Percentiles rank a stretch among this genome's conserved stretches.
phyloP scores from a whole-genome alignment of 768 basidiomycete genomes.

The Boletus bicolor region DNA sequence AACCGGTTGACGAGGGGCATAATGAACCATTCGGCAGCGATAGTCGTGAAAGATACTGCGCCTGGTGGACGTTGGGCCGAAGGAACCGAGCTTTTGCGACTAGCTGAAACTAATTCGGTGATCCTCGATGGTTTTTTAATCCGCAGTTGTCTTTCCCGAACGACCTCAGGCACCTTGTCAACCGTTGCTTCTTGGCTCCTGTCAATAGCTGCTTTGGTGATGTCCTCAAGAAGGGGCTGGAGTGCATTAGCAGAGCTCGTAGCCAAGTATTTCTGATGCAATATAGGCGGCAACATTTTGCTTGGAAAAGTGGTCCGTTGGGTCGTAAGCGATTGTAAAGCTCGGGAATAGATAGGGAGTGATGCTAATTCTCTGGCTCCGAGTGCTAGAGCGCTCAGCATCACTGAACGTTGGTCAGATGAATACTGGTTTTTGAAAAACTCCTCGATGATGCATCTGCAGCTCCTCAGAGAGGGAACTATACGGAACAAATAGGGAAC shows the following conservation, averaged over 20 bases:
- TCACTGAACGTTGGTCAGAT: slow-evolving; percentile 75
- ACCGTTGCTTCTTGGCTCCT: slow-evolving; percentile 52
- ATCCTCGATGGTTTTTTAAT: slow-evolving; percentile 51
- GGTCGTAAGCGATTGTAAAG: slow-evolving; percentile 30
- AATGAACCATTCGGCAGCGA: slow-evolving; percentile 88
- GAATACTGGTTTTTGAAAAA: slow-evolving; percentile 96
- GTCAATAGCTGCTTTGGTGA: slow-evolving; percentile 62
- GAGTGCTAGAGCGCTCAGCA: slow-evolving; percentile 82
- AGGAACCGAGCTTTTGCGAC: slow-evolving; percentile 16
- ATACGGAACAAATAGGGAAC: slow-evolving; percentile 24
- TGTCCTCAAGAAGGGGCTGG: slow-evolving; percentile 56
- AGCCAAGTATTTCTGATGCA: slow-evolving; percentile 68
- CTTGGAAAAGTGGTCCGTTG: slow-evolving; percentile 65
- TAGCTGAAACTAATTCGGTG: slow-evolving; percentile 36
- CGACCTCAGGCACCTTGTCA: slow-evolving; percentile 56
- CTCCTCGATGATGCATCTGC: slow-evolving; percentile 81
- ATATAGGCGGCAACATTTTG: slow-evolving; percentile 66
- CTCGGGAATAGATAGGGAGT: slow-evolving; percentile 34
- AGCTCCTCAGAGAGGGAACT: slow-evolving; percentile 1
- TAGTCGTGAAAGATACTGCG: slow-evolving; percentile 49
- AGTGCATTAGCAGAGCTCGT: slow-evolving; percentile 41
- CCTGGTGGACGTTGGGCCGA: slow-evolving; percentile 5
- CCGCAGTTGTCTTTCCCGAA: slow-evolving; percentile 72
- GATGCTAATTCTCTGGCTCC: slow-evolving; percentile 80
- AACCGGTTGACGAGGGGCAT: slow-evolving; percentile 90